These are phyloP conservation scores for Cnidoscolus chayamansa DNA, from an alignment of 441 rosid genomes.

Conservation along the genomic window DNA sequence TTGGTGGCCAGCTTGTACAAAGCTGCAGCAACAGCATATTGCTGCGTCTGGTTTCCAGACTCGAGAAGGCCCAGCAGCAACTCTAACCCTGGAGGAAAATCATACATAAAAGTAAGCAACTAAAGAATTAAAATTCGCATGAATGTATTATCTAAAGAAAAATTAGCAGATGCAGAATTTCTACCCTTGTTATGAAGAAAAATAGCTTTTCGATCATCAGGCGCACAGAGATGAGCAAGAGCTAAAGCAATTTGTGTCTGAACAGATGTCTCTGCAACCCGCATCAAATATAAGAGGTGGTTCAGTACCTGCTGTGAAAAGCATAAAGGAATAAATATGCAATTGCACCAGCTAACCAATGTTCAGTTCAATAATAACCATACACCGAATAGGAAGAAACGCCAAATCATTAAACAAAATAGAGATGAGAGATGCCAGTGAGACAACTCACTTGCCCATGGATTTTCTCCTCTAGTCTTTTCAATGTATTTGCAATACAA, in stretches of 20 bases:
- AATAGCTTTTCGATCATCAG: constrained; percentile 72
- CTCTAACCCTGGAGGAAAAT: constrained; percentile 58
- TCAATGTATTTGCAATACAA: constrained; percentile 83
- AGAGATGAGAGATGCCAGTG: not conserved
- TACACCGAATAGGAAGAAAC: not conserved
- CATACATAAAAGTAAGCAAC: constrained; percentile 15
- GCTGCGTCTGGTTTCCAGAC: constrained; percentile 66
- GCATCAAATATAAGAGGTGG: constrained; percentile 76
- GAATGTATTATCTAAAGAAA: constrained; percentile 4
- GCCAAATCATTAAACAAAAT: not conserved
- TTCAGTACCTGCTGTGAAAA: constrained; percentile 56
- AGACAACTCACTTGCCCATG: constrained; percentile 74
- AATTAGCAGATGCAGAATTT: constrained; percentile 22
- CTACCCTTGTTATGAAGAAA: constrained; percentile 77
- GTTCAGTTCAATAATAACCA: not conserved
- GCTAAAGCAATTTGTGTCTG: constrained; percentile 85
- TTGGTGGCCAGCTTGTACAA: constrained; percentile 78
- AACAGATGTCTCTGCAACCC: constrained; percentile 61
- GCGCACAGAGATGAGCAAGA: constrained; percentile 89
- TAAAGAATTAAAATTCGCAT: not conserved
- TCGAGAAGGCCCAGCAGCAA: constrained; percentile 76
- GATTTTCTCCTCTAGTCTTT: constrained; percentile 92
- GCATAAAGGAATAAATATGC: constrained; percentile 17
- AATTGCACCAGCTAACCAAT: not conserved
- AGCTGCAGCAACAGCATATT: constrained; percentile 76